Evolutionary conservation across 352 stramenopile genomes (phyloP).

Genomic region (Phytophthora boehmeriae): DNA sequence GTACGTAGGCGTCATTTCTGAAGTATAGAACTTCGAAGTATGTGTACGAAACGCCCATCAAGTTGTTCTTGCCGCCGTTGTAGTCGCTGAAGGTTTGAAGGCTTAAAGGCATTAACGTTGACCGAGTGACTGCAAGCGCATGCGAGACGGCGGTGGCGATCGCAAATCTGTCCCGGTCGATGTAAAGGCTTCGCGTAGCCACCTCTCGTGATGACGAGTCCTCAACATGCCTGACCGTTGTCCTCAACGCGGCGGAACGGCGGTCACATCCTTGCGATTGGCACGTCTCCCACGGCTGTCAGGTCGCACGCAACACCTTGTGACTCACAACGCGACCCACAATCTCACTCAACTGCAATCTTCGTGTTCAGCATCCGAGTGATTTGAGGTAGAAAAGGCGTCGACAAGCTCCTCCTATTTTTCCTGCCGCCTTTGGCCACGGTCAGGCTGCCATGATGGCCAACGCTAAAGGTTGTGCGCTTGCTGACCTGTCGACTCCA

Average conservation of each 20-base stretch:
- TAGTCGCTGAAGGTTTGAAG: neutral
- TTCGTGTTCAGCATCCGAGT: neutral
- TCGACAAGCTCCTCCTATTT: neutral
- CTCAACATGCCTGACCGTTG: neutral
- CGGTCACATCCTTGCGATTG: conserved; percentile 3
- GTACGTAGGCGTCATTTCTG: neutral
- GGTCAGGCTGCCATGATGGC: neutral
- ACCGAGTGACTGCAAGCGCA: neutral
- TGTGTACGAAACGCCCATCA: conserved; percentile 30
- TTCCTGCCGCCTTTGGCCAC: neutral
- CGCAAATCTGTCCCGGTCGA: neutral
- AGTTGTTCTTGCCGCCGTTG: conserved; percentile 41
- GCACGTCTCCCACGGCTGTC: neutral
- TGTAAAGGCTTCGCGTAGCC: neutral
- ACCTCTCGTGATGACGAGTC: neutral
- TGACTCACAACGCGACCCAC: conserved; percentile 1
- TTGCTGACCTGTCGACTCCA: neutral
- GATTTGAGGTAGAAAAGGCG: conserved; percentile 3
- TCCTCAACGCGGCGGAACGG: neutral
- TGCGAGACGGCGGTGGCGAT: neutral
- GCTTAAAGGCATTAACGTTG: neutral
- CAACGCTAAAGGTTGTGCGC: neutral
- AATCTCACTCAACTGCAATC: neutral
- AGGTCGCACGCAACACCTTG: neutral
- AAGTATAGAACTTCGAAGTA: conserved; percentile 32